Percentiles rank a stretch among this genome's conserved stretches.
phyloP scores from a whole-genome alignment of 1,284 basidiomycete species.

The Ganoderma boninense region DNA sequence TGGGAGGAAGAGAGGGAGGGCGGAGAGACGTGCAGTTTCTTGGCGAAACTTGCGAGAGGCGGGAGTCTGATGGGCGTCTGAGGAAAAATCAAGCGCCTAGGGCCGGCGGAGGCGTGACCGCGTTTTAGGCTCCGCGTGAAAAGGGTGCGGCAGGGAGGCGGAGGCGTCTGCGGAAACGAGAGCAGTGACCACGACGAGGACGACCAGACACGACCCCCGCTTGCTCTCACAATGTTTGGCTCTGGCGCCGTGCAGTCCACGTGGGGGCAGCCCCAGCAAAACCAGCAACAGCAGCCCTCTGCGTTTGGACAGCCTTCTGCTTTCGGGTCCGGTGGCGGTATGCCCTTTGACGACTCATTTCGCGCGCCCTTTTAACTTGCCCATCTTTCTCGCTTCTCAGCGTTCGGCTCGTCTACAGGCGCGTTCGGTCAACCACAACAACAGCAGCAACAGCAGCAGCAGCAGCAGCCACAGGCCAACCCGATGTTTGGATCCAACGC shows the following conservation, averaged over 20 bases:
- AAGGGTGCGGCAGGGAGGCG: conserved; percentile 19
- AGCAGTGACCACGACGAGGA: conserved; percentile 38
- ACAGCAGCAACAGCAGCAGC: conserved; percentile 44
- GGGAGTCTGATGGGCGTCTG: conserved; percentile 23
- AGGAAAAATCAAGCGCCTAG: conserved; percentile 31
- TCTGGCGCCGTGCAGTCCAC: conserved; percentile 59
- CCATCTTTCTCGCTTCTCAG: conserved; percentile 32
- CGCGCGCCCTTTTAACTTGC: conserved; percentile 40
- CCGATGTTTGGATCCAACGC: conserved; percentile 76
- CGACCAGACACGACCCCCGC: conserved; percentile 32
- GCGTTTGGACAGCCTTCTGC: conserved; percentile 53
- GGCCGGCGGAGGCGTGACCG: conserved; percentile 27
- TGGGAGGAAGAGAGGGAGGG: conserved; percentile 11
- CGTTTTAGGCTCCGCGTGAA: conserved; percentile 38
- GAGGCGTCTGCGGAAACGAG: conserved; percentile 22
- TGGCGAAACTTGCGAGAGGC: conserved; percentile 14
- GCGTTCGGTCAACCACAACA: conserved; percentile 59
- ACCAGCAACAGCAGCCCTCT: conserved; percentile 52
- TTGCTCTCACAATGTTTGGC: conserved; percentile 60
- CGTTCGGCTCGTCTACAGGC: conserved; percentile 50
- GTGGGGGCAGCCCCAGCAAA: conserved; percentile 70
- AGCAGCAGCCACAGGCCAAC: conserved; percentile 69
- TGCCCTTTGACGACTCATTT: conserved; percentile 44
- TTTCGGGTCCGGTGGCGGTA: conserved; percentile 55
- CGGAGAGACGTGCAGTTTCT: conserved; percentile 1